Percentiles rank a stretch among this genome's conserved stretches.
Conservation (phyloP, 75 land plant species). For the Cryptomeria japonica region DNA sequence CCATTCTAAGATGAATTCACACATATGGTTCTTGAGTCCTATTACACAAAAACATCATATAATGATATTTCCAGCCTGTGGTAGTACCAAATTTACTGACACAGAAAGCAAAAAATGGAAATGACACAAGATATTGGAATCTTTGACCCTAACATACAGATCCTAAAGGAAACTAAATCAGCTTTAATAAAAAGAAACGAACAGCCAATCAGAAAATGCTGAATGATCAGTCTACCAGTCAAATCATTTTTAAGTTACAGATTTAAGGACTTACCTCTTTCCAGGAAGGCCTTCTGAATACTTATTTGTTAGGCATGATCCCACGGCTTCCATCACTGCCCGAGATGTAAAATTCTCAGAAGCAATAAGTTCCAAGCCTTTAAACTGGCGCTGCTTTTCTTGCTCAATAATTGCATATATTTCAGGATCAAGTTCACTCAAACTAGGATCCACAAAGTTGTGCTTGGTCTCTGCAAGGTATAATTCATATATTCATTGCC, state of each 20-base stretch:
- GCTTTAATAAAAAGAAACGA: background rate
- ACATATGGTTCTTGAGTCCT: background rate
- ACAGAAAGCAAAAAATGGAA: background rate
- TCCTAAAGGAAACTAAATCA: background rate
- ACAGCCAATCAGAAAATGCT: background rate
- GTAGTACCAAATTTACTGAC: background rate
- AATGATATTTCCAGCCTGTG: background rate
- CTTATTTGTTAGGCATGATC: conserved; percentile 91
- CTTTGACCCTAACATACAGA: background rate
- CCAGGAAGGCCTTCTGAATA: conserved; percentile 98
- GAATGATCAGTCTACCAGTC: background rate
- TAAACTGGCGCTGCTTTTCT: conserved; percentile 76
- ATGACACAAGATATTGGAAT: background rate
- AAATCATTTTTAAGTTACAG: background rate
- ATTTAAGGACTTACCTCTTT: conserved; percentile 52
- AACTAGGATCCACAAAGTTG: conserved; percentile 42
- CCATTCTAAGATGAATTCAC: background rate
- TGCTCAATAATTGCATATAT: conserved; percentile 62
- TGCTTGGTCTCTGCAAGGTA: background rate
- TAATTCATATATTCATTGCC: background rate
- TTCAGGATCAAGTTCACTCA: conserved; percentile 65
- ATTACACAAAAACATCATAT: background rate
- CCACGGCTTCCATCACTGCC: conserved; percentile 96
- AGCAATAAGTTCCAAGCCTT: conserved; percentile 88
- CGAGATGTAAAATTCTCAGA: conserved; percentile 94